Conservation (phyloP, 1,284 basidiomycete genomes). For the Apiotrichum domesticum region DNA sequence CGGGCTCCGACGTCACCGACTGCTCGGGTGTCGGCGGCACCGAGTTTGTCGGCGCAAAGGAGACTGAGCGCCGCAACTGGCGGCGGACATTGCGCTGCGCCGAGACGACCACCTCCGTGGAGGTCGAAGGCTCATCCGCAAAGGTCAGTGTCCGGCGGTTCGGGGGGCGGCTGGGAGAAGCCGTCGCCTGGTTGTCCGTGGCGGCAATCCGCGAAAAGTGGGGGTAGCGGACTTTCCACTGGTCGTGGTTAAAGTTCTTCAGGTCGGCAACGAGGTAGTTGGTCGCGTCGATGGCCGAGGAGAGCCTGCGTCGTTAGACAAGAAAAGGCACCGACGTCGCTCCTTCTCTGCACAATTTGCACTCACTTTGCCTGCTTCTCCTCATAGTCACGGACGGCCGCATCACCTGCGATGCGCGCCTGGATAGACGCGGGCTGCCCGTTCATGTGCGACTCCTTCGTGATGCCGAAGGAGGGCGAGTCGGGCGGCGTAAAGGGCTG, state of each 20-base stretch:
- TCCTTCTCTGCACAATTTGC: too few relatives aligned
- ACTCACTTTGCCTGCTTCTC: slow-evolving; percentile 41
- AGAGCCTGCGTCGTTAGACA: slow-evolving; percentile 53
- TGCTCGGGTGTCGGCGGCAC: background rate
- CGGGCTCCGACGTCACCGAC: slow-evolving; percentile 51
- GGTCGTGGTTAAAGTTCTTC: slow-evolving; percentile 71
- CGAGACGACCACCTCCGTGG: slow-evolving; percentile 60
- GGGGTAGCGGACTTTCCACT: slow-evolving; percentile 85
- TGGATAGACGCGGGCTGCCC: slow-evolving; percentile 25
- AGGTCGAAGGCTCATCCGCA: slow-evolving; percentile 65
- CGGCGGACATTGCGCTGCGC: slow-evolving; percentile 50
- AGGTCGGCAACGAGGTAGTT: slow-evolving; percentile 65
- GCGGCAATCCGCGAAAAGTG: slow-evolving; percentile 32
- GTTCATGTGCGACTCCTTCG: slow-evolving; percentile 43
- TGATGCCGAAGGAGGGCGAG: slow-evolving; percentile 25
- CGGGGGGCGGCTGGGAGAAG: slow-evolving; percentile 36
- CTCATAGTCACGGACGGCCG: slow-evolving; percentile 44
- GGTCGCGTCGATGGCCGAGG: slow-evolving; percentile 66
- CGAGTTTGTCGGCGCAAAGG: slow-evolving; percentile 6
- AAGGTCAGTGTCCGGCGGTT: slow-evolving; percentile 68
- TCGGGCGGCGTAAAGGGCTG: slow-evolving; percentile 35
- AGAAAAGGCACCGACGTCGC: too few relatives aligned
- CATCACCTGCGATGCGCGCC: slow-evolving; percentile 33
- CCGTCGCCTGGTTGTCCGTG: slow-evolving; percentile 14
- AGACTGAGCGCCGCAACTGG: slow-evolving; percentile 48